phyloP scores from a whole-genome alignment of 768 basidiomycete species.

The Chalciporus piperatus region DNA sequence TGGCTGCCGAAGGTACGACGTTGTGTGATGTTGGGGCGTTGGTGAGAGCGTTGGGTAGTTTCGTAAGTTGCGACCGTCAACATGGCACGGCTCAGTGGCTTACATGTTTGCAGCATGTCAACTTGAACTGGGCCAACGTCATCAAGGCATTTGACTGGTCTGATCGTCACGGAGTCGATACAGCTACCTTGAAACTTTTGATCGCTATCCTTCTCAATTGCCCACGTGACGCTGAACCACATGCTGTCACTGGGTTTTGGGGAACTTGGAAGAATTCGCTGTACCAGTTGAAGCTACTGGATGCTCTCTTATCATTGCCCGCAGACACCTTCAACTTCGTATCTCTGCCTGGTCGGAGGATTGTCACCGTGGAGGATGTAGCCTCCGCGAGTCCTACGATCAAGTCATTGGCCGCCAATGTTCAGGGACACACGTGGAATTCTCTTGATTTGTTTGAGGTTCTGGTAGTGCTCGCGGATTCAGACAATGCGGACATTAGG shows the following conservation, averaged over 20 bases:
- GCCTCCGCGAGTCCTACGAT: constrained; percentile 85
- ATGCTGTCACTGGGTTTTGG: constrained; percentile 87
- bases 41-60: constrained; percentile 67
- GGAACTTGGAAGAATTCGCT: constrained; percentile 79
- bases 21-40: constrained; percentile 75
- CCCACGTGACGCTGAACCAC: constrained; percentile 70
- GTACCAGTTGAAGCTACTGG: constrained; percentile 83
- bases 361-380: constrained; percentile 88
- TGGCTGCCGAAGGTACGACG: constrained; percentile 68
- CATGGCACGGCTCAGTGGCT: not conserved
- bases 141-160: constrained; percentile 85
- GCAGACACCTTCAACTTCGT: constrained; percentile 93
- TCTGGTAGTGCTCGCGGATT: constrained; percentile 74
- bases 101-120: constrained; percentile 47
- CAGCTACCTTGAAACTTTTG: constrained; percentile 83
- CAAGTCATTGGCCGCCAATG: constrained; percentile 84
- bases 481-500: constrained; percentile 68
- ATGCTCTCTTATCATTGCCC: constrained; percentile 84
- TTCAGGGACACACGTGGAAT: constrained; percentile 94
- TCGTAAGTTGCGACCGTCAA: constrained; percentile 50
- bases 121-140: constrained; percentile 76
- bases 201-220: constrained; percentile 85
- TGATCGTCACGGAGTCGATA: constrained; percentile 83
- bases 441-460: constrained; percentile 88
- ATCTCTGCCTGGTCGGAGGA: constrained; percentile 74